Evolutionary conservation across 2,329 filamentous ascomycete species (phyloP).

Genomic region (Alternaria brassicicola): DNA sequence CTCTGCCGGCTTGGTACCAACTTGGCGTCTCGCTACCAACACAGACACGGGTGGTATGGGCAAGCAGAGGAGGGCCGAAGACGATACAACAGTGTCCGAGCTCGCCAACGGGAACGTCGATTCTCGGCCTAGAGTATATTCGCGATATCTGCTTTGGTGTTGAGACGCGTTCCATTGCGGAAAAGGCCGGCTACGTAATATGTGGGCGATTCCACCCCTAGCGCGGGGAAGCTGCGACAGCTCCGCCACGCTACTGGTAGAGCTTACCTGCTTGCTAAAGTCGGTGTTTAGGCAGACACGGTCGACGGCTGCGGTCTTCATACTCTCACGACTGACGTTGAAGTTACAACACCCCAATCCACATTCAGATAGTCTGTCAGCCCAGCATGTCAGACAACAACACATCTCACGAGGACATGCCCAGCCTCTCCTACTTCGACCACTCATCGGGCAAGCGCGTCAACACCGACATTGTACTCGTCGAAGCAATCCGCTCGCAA

Average conservation of each 20-base stretch:
- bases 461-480: constrained; percentile 53
- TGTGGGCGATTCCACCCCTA: background rate
- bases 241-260: background rate
- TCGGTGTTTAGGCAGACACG: constrained; percentile 8
- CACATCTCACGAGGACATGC: constrained; percentile 43
- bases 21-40: constrained; percentile 22
- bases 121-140: background rate
- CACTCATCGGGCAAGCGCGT: constrained; percentile 52
- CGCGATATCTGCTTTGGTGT: constrained; percentile 5
- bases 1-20: constrained; percentile 31
- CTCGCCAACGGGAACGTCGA: background rate
- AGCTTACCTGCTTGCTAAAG: constrained; percentile 1
- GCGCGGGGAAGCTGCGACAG: constrained; percentile 4
- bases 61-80: background rate
- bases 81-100: background rate
- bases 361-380: constrained; percentile 29
- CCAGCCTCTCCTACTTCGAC: constrained; percentile 51
- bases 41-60: background rate
- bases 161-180: background rate
- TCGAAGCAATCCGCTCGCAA: constrained; percentile 53
- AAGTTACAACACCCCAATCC: background rate
- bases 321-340: constrained; percentile 16
- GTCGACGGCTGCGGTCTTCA: background rate
- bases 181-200: constrained; percentile 8
- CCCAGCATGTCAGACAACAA: constrained; percentile 17